Evolutionary conservation across 2,329 filamentous ascomycete species (phyloP).

Genomic region (Emericellopsis cladophorae): DNA sequence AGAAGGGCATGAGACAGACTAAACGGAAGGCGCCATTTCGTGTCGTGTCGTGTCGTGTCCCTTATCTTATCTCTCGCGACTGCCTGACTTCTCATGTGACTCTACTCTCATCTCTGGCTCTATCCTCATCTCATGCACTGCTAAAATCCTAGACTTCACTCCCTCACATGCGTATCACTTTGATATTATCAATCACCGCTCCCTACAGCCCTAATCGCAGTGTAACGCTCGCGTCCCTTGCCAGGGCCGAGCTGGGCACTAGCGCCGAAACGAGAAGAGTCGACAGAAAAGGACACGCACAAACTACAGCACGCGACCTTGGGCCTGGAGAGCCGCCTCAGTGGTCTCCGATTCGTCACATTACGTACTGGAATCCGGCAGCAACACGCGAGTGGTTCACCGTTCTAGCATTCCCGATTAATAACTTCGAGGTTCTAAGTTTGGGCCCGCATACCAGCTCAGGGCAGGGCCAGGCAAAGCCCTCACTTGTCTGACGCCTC

Average conservation of each 20-base stretch:
- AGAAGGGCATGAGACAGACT: too few relatives aligned
- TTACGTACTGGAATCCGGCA: slow-evolving; percentile 1
- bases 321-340: not conserved
- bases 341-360: not conserved
- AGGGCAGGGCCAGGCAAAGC: not conserved
- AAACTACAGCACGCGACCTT: too few relatives aligned
- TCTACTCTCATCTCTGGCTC: too few relatives aligned
- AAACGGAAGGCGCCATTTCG: too few relatives aligned
- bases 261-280: not conserved
- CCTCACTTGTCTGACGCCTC: not conserved
- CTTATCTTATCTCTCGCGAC: too few relatives aligned
- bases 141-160: not conserved
- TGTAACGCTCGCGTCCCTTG: not conserved
- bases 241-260: not conserved
- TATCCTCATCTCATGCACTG: too few relatives aligned
- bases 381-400: not conserved
- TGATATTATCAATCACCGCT: not conserved
- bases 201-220: not conserved
- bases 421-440: not conserved
- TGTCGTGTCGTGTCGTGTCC: too few relatives aligned
- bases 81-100: too few relatives aligned
- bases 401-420: not conserved
- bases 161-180: not conserved
- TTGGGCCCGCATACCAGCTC: not conserved
- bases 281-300: not conserved